Evolutionary conservation across 495 filamentous ascomycete species (phyloP), one percentile per base, ranked within the genome.

Genomic region (Emericellopsis terricola): DNA sequence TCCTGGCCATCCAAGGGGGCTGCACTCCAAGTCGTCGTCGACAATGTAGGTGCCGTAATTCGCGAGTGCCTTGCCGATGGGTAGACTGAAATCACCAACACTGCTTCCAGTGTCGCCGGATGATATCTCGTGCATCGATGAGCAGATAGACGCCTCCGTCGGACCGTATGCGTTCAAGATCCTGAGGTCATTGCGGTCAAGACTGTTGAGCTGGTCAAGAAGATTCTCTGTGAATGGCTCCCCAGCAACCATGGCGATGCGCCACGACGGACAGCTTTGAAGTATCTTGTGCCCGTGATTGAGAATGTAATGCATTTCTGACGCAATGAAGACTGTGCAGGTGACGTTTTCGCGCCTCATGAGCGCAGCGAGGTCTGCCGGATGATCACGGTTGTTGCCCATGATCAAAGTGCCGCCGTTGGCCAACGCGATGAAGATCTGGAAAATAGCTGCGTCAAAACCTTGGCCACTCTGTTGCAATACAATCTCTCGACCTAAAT

Each of bases 21-120:
- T 21, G 8, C 56, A 54, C 0, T 55, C 38, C 8, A 56, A 6
- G 1, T 44, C 19, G n/a, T 50, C 30, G 30, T 63, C 60, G 5
- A 65, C 36, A 18, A 69, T 48, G 34, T 56, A 59, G 20, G 46
- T 35, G 3, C 43, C 32, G 28, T 55, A 57, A 14, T 64, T 59
- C 1, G 49, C 39, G 23, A 35, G 7, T 26, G 36, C 1, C n/a
- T 40, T 11, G 4, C 53, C 46, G 6, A 11, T 6, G 6, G 23
- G 23, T 6, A 6, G 23, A 11, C 6, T 6, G 11, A 6, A 26
- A 11, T 26, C 23, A 11, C 23, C 11, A 26, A 11, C 23, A 11
- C 6, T 26, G 11, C 23, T 26, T 6, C 6, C 11, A 6, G 23
- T 26, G 6, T 26, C 23, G 11, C 6, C 6, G 23, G 6, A 26